Conservation (phyloP, 495 filamentous ascomycete genomes). For the Talaromyces ruber region DNA sequence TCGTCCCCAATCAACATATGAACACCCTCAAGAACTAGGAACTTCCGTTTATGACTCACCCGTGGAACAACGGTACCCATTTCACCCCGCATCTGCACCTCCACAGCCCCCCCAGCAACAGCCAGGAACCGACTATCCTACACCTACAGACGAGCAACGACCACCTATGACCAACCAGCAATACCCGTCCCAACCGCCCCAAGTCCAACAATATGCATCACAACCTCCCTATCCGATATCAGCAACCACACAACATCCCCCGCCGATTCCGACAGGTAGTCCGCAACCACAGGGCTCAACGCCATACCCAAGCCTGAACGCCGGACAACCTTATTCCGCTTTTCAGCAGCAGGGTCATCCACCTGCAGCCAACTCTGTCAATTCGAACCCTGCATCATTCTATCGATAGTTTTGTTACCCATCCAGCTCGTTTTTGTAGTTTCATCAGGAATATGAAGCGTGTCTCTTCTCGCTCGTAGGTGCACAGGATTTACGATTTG, state of each 20-base stretch:
- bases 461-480: not conserved
- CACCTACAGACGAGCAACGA: slow-evolving; percentile 48
- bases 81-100: slow-evolving; percentile 30
- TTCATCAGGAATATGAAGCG: not conserved
- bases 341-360: slow-evolving; percentile 28
- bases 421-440: not conserved
- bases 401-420: slow-evolving; percentile 23
- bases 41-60: slow-evolving; percentile 81
- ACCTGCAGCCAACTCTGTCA: slow-evolving; percentile 21
- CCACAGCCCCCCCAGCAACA: slow-evolving; percentile 30
- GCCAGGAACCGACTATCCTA: slow-evolving; percentile 42
- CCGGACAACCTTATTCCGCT: slow-evolving; percentile 41
- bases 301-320: slow-evolving; percentile 31
- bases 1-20: slow-evolving; percentile 64
- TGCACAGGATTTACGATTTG: not conserved
- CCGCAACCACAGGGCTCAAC: slow-evolving; percentile 22
- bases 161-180: slow-evolving; percentile 13
- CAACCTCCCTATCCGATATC: slow-evolving; percentile 38
- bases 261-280: slow-evolving; percentile 36
- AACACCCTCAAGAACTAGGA: slow-evolving; percentile 73
- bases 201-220: slow-evolving; percentile 12
- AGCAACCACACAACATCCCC: slow-evolving; percentile 32
- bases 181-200: slow-evolving; percentile 21
- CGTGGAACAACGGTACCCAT: slow-evolving; percentile 46
- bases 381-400: slow-evolving; percentile 33